Conservation (phyloP, 2,329 filamentous ascomycete genomes). For the Coniochaeta pulveracea region DNA sequence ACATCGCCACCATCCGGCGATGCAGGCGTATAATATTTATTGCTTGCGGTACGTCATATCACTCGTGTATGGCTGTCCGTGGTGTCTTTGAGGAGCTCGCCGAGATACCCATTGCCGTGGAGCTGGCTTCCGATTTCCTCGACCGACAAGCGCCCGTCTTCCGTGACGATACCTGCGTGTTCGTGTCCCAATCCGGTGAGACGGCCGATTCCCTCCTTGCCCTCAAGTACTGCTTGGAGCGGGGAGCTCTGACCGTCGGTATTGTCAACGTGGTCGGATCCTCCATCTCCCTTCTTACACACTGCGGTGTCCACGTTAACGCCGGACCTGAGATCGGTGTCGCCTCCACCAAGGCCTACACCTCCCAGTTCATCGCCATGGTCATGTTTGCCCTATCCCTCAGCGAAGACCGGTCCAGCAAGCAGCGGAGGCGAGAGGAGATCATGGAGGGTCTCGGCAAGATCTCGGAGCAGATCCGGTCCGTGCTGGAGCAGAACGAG, state of each 20-base stretch:
- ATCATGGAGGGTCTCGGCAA: constrained; percentile 89
- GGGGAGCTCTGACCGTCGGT: constrained; percentile 91
- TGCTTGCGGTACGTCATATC: constrained; percentile 94
- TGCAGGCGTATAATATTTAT: constrained; percentile 98
- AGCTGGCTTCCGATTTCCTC: constrained; percentile 95
- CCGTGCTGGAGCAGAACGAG: constrained; percentile 83
- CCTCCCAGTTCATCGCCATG: constrained; percentile 98
- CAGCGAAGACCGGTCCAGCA: constrained; percentile 92
- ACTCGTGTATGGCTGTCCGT: constrained; percentile 98
- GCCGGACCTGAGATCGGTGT: constrained; percentile 98
- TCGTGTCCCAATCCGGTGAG: constrained; percentile 97
- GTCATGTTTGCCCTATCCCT: constrained; percentile 98
- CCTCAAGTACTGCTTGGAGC: constrained; percentile 94
- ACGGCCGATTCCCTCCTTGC: constrained; percentile 97
- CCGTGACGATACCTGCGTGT: constrained; percentile 98
- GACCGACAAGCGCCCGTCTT: constrained; percentile 95
- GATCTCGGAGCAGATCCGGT: constrained; percentile 83
- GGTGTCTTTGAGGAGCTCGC: constrained; percentile 96
- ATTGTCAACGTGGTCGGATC: constrained; percentile 98
- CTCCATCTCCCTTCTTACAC: constrained; percentile 95
- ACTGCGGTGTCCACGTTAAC: constrained; percentile 99
- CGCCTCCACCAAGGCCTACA: constrained; percentile 98
- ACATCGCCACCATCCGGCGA: constrained; percentile 91
- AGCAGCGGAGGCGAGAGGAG: constrained; percentile 81
- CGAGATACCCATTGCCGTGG: constrained; percentile 94